Evolutionary conservation across 768 basidiomycete species (phyloP).

Genomic region (Auriscalpium orientale): DNA sequence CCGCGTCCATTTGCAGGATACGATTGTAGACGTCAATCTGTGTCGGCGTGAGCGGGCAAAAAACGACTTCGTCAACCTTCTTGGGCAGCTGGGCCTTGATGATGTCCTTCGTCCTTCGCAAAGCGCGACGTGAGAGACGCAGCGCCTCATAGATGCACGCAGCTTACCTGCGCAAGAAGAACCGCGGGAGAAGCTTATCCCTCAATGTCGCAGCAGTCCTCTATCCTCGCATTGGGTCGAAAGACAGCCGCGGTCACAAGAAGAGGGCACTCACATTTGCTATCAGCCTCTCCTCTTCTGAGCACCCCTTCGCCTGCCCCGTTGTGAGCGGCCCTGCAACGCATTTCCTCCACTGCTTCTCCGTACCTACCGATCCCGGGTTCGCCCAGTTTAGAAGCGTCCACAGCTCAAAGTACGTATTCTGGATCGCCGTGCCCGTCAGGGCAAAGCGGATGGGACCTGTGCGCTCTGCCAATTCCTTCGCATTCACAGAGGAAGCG

Average conservation of each 20-base stretch:
- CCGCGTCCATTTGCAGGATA: slow-evolving; percentile 52
- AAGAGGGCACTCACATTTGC: slow-evolving; percentile 34
- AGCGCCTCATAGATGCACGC: not conserved
- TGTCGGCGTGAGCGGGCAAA: slow-evolving; percentile 73
- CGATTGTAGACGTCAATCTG: slow-evolving; percentile 72
- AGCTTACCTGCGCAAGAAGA: slow-evolving; percentile 72
- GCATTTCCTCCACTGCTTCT: slow-evolving; percentile 68
- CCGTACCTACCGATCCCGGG: slow-evolving; percentile 67
- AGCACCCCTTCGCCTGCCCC: slow-evolving; percentile 62
- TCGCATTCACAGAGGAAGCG: not conserved
- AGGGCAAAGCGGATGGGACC: slow-evolving; percentile 62
- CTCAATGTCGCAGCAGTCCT: slow-evolving; percentile 53
- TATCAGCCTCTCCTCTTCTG: slow-evolving; percentile 50
- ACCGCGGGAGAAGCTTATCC: slow-evolving; percentile 65
- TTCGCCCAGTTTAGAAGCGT: slow-evolving; percentile 90
- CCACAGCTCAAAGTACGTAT: slow-evolving; percentile 86
- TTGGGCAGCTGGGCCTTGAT: slow-evolving; percentile 76
- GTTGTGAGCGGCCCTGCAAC: slow-evolving; percentile 58
- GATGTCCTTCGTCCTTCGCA: slow-evolving; percentile 62
- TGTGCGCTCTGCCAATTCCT: not conserved
- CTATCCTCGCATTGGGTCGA: slow-evolving; percentile 22
- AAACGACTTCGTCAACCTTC: slow-evolving; percentile 88
- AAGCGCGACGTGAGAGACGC: not conserved
- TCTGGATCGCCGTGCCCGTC: slow-evolving; percentile 82
- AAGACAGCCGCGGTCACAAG: no score